phyloP scores from a whole-genome alignment of 202 grass and related monocot genomes.

The Hordeum pubiflorum region DNA sequence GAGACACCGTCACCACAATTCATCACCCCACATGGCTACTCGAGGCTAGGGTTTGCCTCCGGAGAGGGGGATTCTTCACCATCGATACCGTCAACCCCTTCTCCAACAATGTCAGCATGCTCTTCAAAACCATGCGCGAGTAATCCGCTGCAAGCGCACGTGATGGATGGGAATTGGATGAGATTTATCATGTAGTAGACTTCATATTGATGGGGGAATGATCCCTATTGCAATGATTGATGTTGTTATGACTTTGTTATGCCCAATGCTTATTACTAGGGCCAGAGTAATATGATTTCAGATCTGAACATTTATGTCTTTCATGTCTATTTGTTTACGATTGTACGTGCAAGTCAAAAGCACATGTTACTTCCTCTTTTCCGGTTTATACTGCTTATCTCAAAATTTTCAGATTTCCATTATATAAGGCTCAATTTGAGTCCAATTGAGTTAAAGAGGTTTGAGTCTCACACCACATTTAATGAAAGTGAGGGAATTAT shows the following conservation, averaged over 20 bases:
- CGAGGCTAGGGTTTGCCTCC: not conserved
- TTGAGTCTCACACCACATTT: too few species aligned
- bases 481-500: too few species aligned
- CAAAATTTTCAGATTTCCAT: too few species aligned
- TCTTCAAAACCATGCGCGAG: not conserved
- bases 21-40: not conserved
- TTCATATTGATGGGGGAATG: not conserved
- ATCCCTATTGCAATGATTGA: not conserved
- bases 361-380: too few species aligned
- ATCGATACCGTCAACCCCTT: not conserved
- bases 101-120: not conserved
- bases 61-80: not conserved
- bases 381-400: too few species aligned
- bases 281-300: not conserved
- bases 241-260: too few species aligned
- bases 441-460: too few species aligned
- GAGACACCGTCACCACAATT: not conserved
- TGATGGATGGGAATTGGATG: not conserved
- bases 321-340: not conserved
- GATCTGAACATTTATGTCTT: not conserved
- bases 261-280: too few species aligned
- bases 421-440: too few species aligned
- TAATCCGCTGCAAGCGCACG: not conserved
- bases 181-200: not conserved
- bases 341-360: not conserved